Evolutionary conservation across 148 eudicot genomes (phyloP).

Genomic region (Vaccinium darrowii): DNA sequence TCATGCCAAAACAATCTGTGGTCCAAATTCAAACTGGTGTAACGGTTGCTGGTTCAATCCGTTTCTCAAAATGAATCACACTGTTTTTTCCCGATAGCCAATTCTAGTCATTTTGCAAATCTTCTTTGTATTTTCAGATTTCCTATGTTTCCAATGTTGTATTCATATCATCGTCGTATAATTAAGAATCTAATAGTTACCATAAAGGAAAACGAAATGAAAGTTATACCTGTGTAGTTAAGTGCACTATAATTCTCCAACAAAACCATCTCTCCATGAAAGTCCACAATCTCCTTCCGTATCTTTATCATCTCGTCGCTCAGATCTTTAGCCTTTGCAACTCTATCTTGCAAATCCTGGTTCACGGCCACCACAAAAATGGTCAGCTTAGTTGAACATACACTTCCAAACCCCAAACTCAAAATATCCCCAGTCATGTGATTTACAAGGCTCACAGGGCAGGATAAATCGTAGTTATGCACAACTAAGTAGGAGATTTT

Average conservation of each 20-base stretch:
- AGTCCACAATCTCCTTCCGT: constrained; percentile 72
- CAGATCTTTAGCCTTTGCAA: constrained; percentile 37
- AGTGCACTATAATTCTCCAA: constrained; percentile 82
- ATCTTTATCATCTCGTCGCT: constrained; percentile 57
- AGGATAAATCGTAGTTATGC: background rate
- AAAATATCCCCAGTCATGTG: background rate
- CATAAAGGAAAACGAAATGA: background rate
- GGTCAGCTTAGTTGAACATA: background rate
- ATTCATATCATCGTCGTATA: background rate
- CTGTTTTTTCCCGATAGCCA: background rate
- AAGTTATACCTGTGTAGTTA: constrained; percentile 65
- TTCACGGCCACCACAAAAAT: background rate
- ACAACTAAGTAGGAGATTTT: background rate
- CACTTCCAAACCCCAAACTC: background rate
- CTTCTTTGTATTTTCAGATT: background rate
- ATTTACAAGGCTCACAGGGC: background rate
- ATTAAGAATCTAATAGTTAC: background rate
- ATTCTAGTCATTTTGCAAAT: background rate
- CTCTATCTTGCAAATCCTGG: constrained; percentile 72
- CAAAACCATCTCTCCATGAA: constrained; percentile 87
- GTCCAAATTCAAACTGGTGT: background rate
- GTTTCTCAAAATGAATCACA: background rate
- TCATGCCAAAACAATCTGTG: background rate
- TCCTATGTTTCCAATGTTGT: background rate
- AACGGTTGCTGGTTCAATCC: background rate